Percentiles rank a stretch among this genome's conserved stretches.
These are phyloP conservation scores for Pseudogymnoascus destructans DNA, from an alignment of 2,329 filamentous ascomycete genomes.

Conservation along the genomic window DNA sequence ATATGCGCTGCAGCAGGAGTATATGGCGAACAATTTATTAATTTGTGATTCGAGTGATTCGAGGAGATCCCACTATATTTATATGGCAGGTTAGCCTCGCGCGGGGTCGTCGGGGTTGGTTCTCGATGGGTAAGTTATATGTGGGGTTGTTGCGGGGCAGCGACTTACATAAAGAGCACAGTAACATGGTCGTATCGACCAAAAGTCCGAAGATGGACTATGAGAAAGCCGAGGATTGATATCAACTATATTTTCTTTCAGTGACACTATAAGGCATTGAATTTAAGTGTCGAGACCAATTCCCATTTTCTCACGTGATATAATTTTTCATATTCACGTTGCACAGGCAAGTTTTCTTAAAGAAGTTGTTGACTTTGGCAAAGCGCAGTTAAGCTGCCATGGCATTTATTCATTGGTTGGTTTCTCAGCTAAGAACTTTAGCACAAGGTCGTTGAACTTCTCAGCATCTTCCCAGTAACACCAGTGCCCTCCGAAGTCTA, in stretches of 20 bases:
- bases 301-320: background rate
- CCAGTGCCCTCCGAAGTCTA: conserved; percentile 26
- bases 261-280: background rate
- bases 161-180: background rate
- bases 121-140: conserved; percentile 1
- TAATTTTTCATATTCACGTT: background rate
- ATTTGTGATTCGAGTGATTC: background rate
- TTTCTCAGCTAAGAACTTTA: conserved; percentile 16
- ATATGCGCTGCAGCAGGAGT: background rate
- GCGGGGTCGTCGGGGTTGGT: conserved; percentile 6
- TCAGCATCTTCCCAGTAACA: conserved; percentile 25
- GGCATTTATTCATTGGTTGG: background rate
- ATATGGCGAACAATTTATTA: background rate
- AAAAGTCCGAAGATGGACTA: background rate
- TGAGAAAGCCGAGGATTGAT: background rate
- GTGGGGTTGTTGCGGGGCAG: background rate
- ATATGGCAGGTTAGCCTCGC: background rate
- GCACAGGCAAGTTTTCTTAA: background rate
- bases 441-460: conserved; percentile 19
- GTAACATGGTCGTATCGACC: background rate
- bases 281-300: background rate
- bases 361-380: background rate
- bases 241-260: background rate
- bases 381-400: background rate
- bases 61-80: conserved; percentile 8